Evolutionary conservation across 2,329 filamentous ascomycete genomes (phyloP).

Genomic region (Trichophyton benhamiae): DNA sequence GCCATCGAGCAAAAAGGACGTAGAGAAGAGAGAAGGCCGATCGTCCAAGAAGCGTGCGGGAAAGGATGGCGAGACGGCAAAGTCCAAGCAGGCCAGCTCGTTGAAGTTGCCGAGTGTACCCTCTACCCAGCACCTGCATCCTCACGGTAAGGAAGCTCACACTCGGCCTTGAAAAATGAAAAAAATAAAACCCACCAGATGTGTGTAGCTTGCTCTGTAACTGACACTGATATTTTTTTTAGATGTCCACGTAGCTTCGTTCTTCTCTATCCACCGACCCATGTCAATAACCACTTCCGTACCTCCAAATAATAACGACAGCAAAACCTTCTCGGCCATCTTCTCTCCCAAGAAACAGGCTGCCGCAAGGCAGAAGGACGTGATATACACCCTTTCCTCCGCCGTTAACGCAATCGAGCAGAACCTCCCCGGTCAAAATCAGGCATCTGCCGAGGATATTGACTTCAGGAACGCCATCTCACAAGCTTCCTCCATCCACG

Average conservation of each 20-base stretch:
- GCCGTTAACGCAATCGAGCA: constrained; percentile 35
- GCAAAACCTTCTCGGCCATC: constrained; percentile 71
- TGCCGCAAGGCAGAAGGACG: constrained; percentile 39
- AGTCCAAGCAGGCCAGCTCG: constrained; percentile 28
- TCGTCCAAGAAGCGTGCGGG: constrained; percentile 23
- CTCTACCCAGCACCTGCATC: constrained; percentile 37
- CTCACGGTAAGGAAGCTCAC: constrained; percentile 29
- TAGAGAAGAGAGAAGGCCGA: constrained; percentile 21
- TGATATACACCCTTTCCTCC: constrained; percentile 53
- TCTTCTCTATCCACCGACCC: constrained; percentile 91
- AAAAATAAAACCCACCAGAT: no score
- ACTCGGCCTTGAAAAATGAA: no score
- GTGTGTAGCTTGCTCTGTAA: background rate
- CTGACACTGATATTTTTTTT: constrained; percentile 13
- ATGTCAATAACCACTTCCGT: constrained; percentile 78
- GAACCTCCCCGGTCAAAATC: constrained; percentile 20
- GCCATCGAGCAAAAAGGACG: constrained; percentile 25
- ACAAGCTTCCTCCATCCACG: constrained; percentile 20
- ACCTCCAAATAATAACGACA: constrained; percentile 56
- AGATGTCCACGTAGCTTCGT: constrained; percentile 82
- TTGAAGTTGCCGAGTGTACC: constrained; percentile 38
- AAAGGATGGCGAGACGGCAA: constrained; percentile 26
- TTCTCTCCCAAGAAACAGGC: constrained; percentile 51
- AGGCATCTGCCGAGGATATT: constrained; percentile 21
- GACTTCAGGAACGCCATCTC: constrained; percentile 23